Evolutionary conservation across 257 asterid genomes (phyloP).

Genomic region (Solanum peruvianum): DNA sequence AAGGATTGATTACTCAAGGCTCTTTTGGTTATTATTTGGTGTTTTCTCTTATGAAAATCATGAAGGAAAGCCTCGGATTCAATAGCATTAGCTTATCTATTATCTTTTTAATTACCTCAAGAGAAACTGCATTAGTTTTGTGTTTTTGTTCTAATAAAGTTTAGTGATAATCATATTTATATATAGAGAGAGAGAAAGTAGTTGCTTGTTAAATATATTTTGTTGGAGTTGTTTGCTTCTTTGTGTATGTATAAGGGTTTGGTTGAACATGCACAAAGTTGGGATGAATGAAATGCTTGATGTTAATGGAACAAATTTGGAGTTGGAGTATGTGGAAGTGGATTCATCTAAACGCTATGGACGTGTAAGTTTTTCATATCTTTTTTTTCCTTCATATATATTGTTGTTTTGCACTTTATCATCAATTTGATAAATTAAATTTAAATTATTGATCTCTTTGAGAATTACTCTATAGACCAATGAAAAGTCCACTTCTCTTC

Average conservation of each 20-base stretch:
- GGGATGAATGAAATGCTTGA: conserved; percentile 16
- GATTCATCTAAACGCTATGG: conserved; percentile 75
- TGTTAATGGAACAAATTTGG: conserved; percentile 23
- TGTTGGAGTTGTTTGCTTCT: neutral
- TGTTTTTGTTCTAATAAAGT: neutral
- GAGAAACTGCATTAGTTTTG: neutral
- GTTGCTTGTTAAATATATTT: neutral
- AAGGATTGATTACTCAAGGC: conserved; percentile 66
- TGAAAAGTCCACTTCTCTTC: neutral
- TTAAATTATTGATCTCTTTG: neutral
- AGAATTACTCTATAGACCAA: neutral
- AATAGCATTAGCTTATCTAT: conserved; percentile 17
- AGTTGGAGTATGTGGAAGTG: conserved; percentile 40
- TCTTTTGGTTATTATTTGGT: conserved; percentile 64
- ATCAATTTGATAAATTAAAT: neutral
- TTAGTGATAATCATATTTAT: neutral
- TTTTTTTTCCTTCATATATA: neutral
- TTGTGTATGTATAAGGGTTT: neutral
- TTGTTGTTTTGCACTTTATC: neutral
- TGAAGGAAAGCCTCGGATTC: conserved; percentile 77
- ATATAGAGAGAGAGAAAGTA: neutral
- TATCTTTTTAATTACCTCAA: neutral
- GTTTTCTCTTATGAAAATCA: conserved; percentile 71
- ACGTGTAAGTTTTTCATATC: conserved; percentile 43
- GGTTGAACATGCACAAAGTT: conserved; percentile 25